A percentile compares a stretch with the other conserved stretches of the same genome.
These are phyloP conservation scores for Aspergillus chevalieri DNA, from an alignment of 2,329 filamentous ascomycete species.

Conservation along the genomic window DNA sequence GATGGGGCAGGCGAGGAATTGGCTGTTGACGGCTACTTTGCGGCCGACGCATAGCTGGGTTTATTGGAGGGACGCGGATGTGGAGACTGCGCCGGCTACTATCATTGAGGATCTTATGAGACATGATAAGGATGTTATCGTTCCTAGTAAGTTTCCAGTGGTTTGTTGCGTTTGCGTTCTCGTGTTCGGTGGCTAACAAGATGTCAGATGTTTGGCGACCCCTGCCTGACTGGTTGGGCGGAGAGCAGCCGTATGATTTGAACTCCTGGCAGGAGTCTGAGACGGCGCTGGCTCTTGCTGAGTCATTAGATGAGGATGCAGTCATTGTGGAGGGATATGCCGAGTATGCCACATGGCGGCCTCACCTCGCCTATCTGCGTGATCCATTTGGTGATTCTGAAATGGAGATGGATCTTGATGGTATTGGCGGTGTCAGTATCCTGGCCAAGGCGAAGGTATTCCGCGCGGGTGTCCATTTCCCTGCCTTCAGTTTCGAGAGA, in stretches of 20 bases:
- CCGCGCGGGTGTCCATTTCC: slow-evolving; percentile 90
- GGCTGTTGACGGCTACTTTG: slow-evolving; percentile 87
- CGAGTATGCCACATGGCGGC: slow-evolving; percentile 96
- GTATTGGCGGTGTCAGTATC: slow-evolving; percentile 95
- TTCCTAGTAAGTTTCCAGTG: slow-evolving; percentile 70
- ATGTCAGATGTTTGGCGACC: slow-evolving; percentile 85
- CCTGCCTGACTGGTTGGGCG: slow-evolving; percentile 96
- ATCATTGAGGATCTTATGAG: slow-evolving; percentile 97
- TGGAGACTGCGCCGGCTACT: slow-evolving; percentile 93
- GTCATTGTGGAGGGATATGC: slow-evolving; percentile 99
- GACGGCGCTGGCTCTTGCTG: slow-evolving; percentile 84
- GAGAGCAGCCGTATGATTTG: slow-evolving; percentile 95
- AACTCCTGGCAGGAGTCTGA: slow-evolving; percentile 99
- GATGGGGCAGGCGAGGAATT: slow-evolving; percentile 97
- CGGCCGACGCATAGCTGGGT: slow-evolving; percentile 97
- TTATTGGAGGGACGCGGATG: slow-evolving; percentile 98
- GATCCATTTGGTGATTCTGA: slow-evolving; percentile 97
- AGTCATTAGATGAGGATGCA: slow-evolving; percentile 93
- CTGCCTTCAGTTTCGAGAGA: slow-evolving; percentile 96
- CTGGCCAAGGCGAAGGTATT: slow-evolving; percentile 94
- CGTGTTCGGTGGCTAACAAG: slow-evolving; percentile 9
- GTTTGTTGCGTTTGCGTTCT: slow-evolving; percentile 10
- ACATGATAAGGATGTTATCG: slow-evolving; percentile 97
- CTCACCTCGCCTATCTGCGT: slow-evolving; percentile 90
- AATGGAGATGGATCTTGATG: slow-evolving; percentile 99